Evolutionary conservation across 108 stramenopile species (phyloP).

Genomic region (Stephanodiscus minutulus): DNA sequence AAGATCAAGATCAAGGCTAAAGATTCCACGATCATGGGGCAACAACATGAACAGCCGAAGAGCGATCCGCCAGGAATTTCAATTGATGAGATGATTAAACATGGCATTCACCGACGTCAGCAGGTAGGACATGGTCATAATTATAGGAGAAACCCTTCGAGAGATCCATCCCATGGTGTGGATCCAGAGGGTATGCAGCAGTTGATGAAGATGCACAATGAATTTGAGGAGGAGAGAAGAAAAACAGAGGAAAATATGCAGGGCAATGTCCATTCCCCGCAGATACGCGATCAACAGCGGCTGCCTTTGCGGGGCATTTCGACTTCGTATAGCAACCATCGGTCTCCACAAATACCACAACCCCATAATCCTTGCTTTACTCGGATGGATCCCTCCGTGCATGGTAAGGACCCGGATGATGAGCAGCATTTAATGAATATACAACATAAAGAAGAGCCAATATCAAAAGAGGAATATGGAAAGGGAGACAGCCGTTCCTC

Average conservation of each 20-base stretch:
- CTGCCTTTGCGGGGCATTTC: neutral
- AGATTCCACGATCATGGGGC: neutral
- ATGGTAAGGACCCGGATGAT: constrained; percentile 10
- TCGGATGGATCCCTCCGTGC: constrained; percentile 1
- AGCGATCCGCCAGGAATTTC: constrained; percentile 26
- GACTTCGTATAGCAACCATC: no score
- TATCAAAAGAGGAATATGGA: neutral
- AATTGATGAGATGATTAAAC: constrained; percentile 13
- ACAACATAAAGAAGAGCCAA: neutral
- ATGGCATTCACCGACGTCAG: constrained; percentile 9
- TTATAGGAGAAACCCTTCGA: neutral
- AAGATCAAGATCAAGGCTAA: neutral
- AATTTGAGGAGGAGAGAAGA: neutral
- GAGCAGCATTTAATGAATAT: neutral
- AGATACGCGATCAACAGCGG: neutral
- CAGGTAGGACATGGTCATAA: neutral
- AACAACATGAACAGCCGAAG: constrained; percentile 8
- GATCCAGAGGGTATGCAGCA: constrained; percentile 1
- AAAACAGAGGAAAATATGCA: neutral
- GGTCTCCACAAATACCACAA: no score
- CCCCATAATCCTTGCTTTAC: neutral
- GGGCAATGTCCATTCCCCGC: neutral
- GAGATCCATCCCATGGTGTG: constrained; percentile 12
- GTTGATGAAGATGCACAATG: neutral
- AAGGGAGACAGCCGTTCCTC: no score